Evolutionary conservation across 305 asterid species (phyloP), one percentile per base, ranked within the genome.

Genomic region (Vinca major): DNA sequence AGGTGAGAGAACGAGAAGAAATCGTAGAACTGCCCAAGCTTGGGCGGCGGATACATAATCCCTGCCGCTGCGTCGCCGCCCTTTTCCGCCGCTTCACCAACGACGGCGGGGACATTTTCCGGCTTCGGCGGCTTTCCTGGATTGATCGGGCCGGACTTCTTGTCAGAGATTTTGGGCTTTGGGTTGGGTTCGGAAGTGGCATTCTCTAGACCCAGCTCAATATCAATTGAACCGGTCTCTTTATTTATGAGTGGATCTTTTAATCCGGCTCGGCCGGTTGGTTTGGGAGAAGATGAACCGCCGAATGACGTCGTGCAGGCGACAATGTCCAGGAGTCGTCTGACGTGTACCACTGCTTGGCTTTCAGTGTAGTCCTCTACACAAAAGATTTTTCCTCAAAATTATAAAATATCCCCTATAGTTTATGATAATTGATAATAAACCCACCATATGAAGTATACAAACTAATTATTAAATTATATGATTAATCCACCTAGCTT

Each of bases 1-100:
- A 90, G 92, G 79, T 90, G 90, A 67, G 92, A 78, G 78, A 90
- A 84, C 2, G 95, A 85, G 88, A 90, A 86, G 79, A 90, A 90
- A 51, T 90, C 92, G 79, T 88, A 90, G 75, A 90, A 90, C 78
- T 84, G 91, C 51, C 90, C 95, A 10, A 90, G 88, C 85, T 75
- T 82, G 62, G 88, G 97, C 68, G 95, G 97, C 3, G 97, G 97
- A 72, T 71, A 86, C 90, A 90, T 73, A 79, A 82, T 69, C 70
- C 84, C 69, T 63, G 89, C 83, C 63, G 82, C 74, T 12, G 82
- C 69, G 7, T 76, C 88, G 14, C 80, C 96, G 26, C 78, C 86
- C 73, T 85, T 88, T 68, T 78, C 88, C 70, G 77, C 67, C 40
- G 75, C 39, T 7, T 83, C 89, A 39, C 73, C 88, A 67, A 47